Percentiles rank a stretch among this genome's conserved stretches.
Conservation (phyloP, 2,329 filamentous ascomycete species). For the Sporothrix protearum region DNA sequence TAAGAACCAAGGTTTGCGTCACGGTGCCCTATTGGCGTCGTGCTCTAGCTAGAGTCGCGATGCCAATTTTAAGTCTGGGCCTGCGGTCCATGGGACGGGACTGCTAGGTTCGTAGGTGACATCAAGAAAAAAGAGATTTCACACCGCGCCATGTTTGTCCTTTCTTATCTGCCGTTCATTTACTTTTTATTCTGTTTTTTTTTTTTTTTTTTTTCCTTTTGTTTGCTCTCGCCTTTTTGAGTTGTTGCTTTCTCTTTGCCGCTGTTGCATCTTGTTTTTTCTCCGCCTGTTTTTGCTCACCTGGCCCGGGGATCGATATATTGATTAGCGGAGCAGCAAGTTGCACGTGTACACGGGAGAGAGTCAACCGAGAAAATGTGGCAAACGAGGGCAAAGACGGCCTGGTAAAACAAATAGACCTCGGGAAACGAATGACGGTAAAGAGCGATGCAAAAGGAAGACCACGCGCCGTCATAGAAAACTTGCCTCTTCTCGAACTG, state of each 20-base stretch:
- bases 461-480: background rate
- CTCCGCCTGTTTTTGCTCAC: background rate
- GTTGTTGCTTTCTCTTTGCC: constrained; percentile 6
- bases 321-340: background rate
- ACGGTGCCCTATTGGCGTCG: background rate
- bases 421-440: background rate
- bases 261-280: background rate
- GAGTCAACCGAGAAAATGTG: too few relatives aligned
- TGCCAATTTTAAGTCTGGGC: background rate
- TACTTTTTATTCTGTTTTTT: background rate
- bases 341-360: background rate
- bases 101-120: background rate
- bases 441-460: background rate
- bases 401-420: background rate
- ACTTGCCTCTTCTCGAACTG: background rate
- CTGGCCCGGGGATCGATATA: background rate
- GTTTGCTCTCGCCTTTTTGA: background rate
- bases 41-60: too few relatives aligned
- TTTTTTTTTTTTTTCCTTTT: background rate
- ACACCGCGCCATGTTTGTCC: background rate
- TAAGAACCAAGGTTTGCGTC: background rate
- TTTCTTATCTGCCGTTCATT: background rate
- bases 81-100: constrained; percentile 10
- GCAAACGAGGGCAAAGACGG: background rate
- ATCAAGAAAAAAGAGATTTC: background rate